Evolutionary conservation across 169 alveolate genomes (phyloP).

Genomic region (Cryptosporidium bovis): DNA sequence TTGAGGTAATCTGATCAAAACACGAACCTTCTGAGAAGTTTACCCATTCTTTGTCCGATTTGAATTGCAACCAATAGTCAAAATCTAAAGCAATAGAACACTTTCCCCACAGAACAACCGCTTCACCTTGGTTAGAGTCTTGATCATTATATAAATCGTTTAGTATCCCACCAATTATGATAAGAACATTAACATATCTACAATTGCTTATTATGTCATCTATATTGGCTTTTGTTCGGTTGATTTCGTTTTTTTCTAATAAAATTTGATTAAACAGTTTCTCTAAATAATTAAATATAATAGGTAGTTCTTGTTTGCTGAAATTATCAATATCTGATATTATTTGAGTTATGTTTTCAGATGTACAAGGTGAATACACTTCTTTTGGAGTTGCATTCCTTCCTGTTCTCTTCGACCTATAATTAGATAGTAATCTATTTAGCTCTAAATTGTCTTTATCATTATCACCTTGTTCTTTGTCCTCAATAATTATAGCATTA

Average conservation of each 20-base stretch:
- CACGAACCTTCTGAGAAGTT: conserved; percentile 33
- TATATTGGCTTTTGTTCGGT: background rate
- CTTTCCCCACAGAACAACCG: conserved; percentile 36
- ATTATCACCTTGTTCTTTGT: background rate
- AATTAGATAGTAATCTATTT: conserved; percentile 23
- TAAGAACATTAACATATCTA: conserved; percentile 20
- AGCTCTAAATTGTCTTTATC: conserved; percentile 6
- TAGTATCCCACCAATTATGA: conserved; percentile 8
- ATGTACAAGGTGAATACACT: background rate
- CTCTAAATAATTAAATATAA: background rate
- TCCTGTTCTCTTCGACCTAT: conserved; percentile 24
- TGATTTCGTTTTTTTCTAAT: background rate
- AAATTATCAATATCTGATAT: background rate
- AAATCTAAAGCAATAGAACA: conserved; percentile 43
- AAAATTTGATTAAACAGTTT: background rate
- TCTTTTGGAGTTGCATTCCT: background rate
- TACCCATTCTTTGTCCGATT: background rate
- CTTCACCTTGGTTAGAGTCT: background rate
- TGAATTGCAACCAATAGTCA: conserved; percentile 37
- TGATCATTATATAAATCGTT: background rate
- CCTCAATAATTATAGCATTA: conserved; percentile 6
- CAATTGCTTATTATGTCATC: background rate
- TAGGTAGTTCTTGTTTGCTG: background rate
- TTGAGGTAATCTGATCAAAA: conserved; percentile 31
- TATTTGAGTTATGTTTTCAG: background rate